Percentiles rank a stretch among this genome's conserved stretches.
These are phyloP conservation scores for Achaetomium macrosporum DNA, from an alignment of 2,329 filamentous ascomycete genomes.

Conservation along the genomic window DNA sequence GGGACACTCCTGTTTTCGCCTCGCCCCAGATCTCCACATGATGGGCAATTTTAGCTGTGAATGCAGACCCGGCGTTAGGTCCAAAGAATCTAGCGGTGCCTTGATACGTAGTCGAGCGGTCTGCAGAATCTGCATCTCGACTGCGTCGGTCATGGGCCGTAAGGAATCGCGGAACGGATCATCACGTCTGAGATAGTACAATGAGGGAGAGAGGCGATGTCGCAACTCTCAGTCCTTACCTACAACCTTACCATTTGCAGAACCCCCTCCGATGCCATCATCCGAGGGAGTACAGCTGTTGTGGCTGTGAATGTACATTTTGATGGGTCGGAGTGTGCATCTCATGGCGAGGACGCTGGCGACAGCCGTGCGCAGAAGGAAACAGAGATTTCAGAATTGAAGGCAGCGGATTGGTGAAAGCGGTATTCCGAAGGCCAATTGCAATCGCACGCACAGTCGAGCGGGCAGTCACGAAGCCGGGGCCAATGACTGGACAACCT, in stretches of 20 bases:
- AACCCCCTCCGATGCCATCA: not conserved
- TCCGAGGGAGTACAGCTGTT: constrained; percentile 2
- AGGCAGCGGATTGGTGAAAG: not conserved
- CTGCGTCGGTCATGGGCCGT: not conserved
- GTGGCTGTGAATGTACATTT: constrained; percentile 20
- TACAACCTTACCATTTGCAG: not conserved
- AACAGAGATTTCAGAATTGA: too few relatives aligned
- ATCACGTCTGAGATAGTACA: not conserved
- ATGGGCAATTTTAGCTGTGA: constrained; percentile 21
- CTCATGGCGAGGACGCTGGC: too few relatives aligned
- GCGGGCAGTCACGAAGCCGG: too few relatives aligned
- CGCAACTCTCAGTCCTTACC: not conserved
- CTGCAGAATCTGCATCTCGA: not conserved
- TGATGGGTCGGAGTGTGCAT: constrained; percentile 3
- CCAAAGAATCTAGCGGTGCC: not conserved
- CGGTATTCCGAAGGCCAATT: not conserved
- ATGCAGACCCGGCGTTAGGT: constrained; percentile 22
- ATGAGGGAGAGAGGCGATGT: not conserved
- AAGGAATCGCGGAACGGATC: not conserved
- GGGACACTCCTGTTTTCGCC: constrained; percentile 23
- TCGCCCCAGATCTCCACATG: constrained; percentile 24
- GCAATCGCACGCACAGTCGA: too few relatives aligned
- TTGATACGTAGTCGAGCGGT: not conserved
- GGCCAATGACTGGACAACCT: too few relatives aligned
- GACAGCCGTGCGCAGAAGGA: too few relatives aligned